These are phyloP conservation scores for Cyberlindnera bimundalis DNA, from an alignment of 805 yeast genomes.

Conservation along the genomic window DNA sequence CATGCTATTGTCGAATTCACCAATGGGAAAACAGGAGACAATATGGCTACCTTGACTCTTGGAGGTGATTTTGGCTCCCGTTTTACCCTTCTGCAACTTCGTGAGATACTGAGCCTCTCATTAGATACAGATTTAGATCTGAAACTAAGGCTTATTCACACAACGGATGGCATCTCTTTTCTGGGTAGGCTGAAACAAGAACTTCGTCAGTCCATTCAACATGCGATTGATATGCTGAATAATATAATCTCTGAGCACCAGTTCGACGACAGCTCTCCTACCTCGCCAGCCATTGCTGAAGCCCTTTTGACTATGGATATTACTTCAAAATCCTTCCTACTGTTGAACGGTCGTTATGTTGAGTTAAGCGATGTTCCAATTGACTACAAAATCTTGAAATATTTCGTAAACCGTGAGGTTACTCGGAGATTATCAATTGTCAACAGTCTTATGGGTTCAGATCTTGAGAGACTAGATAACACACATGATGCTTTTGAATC, in stretches of 20 bases:
- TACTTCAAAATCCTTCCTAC: conserved; percentile 37
- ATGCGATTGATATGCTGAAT: conserved; percentile 16
- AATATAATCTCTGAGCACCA: conserved; percentile 10
- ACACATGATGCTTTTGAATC: conserved; percentile 46
- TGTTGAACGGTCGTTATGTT: conserved; percentile 54
- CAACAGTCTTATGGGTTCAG: conserved; percentile 21
- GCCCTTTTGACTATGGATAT: conserved; percentile 33
- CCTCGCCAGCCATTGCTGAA: conserved; percentile 8
- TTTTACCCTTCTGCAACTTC: conserved; percentile 42
- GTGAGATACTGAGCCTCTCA: conserved; percentile 31
- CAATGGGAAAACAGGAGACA: conserved; percentile 10
- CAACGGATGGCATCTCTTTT: conserved; percentile 17
- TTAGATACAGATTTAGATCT: conserved; percentile 27
- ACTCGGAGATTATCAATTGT: conserved; percentile 40
- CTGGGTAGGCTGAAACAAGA: conserved; percentile 22
- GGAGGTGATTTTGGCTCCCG: conserved; percentile 52
- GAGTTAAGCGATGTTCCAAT: conserved; percentile 31
- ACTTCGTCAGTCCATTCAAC: conserved; percentile 12
- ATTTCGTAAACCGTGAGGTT: conserved; percentile 45
- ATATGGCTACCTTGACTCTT: conserved; percentile 44
- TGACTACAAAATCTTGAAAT: conserved; percentile 31
- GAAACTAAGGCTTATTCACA: conserved; percentile 39
- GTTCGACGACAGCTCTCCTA: conserved; percentile 9
- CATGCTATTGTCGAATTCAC: conserved; percentile 25
- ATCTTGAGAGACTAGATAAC: conserved; percentile 13